Evolutionary conservation across 129 eudicot genomes (phyloP).

Genomic region (Saussurea involucrata): DNA sequence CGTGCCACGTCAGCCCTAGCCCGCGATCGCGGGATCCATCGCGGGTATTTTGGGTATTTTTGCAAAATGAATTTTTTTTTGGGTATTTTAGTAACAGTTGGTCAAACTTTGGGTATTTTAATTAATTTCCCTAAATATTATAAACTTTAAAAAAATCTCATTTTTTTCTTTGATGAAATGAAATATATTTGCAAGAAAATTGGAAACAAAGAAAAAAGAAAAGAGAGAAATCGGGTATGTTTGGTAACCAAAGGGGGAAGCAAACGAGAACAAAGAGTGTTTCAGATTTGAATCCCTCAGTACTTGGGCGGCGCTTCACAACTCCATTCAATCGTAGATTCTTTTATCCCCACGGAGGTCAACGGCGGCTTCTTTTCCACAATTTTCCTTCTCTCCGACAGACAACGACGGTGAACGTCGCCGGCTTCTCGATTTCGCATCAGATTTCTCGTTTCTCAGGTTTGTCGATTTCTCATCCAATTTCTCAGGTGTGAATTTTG

Average conservation of each 20-base stretch:
- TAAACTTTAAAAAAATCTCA: too few relatives aligned
- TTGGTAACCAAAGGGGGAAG: neutral
- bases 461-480: neutral
- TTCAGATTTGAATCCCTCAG: slow-evolving; percentile 15
- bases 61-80: too few relatives aligned
- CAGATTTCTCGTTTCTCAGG: neutral
- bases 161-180: too few relatives aligned
- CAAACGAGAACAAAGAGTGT: neutral
- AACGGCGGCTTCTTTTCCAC: neutral
- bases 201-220: neutral
- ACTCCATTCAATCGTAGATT: neutral
- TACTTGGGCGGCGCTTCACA: slow-evolving; percentile 15
- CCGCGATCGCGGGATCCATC: too few relatives aligned
- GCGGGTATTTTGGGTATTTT: too few relatives aligned
- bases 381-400: neutral
- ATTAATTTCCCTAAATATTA: too few relatives aligned
- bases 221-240: neutral
- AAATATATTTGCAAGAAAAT: neutral
- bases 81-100: too few relatives aligned
- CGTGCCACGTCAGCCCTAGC: too few relatives aligned
- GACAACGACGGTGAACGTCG: neutral
- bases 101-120: too few relatives aligned
- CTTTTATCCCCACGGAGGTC: slow-evolving; percentile 20
- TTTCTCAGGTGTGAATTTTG: neutral
- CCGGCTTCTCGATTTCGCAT: neutral